A percentile compares a stretch with the other conserved stretches of the same genome.
Conservation (phyloP, 495 filamentous ascomycete genomes). For the Aspergillus asperescens region DNA sequence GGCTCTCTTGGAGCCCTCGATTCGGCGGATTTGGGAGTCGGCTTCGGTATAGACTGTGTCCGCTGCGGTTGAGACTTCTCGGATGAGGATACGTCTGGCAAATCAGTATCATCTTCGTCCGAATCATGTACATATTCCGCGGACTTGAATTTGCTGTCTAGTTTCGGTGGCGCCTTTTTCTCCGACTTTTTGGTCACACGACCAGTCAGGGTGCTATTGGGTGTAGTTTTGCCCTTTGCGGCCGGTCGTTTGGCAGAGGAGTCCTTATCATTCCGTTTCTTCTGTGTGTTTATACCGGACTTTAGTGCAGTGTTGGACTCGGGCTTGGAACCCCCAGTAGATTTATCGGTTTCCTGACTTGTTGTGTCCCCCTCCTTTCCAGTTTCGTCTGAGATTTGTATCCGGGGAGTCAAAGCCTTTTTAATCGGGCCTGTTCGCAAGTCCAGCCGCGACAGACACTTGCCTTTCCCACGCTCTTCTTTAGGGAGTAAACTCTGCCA, state of each 20-base stretch:
- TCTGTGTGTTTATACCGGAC: conserved; percentile 48
- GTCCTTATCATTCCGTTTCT: conserved; percentile 60
- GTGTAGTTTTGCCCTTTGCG: conserved; percentile 48
- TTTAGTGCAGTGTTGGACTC: conserved; percentile 51
- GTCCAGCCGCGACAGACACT: conserved; percentile 68
- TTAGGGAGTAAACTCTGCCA: conserved; percentile 77
- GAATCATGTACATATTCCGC: conserved; percentile 73
- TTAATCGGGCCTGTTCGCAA: conserved; percentile 53
- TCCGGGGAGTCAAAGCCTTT: conserved; percentile 50
- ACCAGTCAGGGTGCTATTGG: conserved; percentile 44
- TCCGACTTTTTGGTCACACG: conserved; percentile 49
- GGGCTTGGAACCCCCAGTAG: conserved; percentile 39
- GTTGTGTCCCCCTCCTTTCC: conserved; percentile 35
- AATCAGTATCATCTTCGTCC: conserved; percentile 60
- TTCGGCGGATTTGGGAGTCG: conserved; percentile 15
- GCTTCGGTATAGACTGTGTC: conserved; percentile 17
- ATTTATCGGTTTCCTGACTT: conserved; percentile 51
- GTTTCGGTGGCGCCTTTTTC: conserved; percentile 41
- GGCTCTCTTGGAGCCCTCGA: conserved; percentile 18
- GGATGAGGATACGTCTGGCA: conserved; percentile 35
- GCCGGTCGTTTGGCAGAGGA: conserved; percentile 54
- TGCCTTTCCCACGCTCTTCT: conserved; percentile 74
- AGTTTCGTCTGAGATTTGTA: conserved; percentile 50
- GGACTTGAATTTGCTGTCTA: conserved; percentile 56
- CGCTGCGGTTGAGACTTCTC: conserved; percentile 31